Evolutionary conservation across 2,329 filamentous ascomycete species (phyloP), one percentile per base, ranked within the genome.

Genomic region (Aspergillus hortae): DNA sequence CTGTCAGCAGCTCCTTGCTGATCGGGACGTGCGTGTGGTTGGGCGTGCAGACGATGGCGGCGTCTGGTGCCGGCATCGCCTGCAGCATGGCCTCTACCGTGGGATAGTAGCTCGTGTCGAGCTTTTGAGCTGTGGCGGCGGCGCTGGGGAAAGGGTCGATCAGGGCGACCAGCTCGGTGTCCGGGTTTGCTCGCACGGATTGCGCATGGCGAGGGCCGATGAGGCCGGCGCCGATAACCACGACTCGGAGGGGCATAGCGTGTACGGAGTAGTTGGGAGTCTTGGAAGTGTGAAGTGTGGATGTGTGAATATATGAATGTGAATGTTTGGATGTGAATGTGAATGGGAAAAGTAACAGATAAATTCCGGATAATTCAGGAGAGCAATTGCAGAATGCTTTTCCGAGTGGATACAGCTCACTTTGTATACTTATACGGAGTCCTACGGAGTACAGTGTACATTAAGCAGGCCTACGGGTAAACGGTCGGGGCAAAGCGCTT

Each of bases 31-130:
- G 82, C 0, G 79, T 83, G 57, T 79, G 73, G 58, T 84, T 85
- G 2, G 82, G 82, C 0, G 81, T 84, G 70, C 81, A 82, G 45
- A 84, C 74, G 38, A 84, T 78, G 19, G 80, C 80, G 33, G 76
- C 80, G 45, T 81, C 74, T 10, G 80, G 79, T n/a, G 67, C 70
- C 41, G 65, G 48, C 40, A 56, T 44, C 1, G 6, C 73, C 4
- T 63, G 56, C 0, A 84, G 59, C 55, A 84, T 71, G 0, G 68
- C 66, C 2, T 71, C 46, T 2, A 83, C 64, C 4, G 76, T 71
- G 1, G 61, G 17, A 56, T 71, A 78, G 50, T 73, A 64, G 6
- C 63, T 66, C 9, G 74, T 75, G 19, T 68, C 48, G 4, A 78
- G 67, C 7, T 63, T 56, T 4, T 62, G 46, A 4, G 77, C 76